Base-by-base conservation (phyloP, 129 eudicot species). In the Artemisia annua region DNA sequence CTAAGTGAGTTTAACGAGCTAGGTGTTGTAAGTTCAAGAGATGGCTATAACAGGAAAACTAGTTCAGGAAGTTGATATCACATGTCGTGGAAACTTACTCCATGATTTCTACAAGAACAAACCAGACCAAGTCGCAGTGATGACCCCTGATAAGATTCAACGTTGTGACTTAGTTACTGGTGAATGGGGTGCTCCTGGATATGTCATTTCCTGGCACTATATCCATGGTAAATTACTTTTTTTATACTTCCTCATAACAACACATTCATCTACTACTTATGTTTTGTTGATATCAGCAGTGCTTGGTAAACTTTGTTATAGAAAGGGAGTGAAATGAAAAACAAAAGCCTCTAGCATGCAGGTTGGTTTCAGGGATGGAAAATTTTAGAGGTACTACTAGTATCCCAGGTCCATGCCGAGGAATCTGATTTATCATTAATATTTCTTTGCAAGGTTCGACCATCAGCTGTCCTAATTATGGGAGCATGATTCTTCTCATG, bases 181-280 rank as follows among this genome's bases (percentile, higher is more conserved):
- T 62, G 77, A 78, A n/a, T 82, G 70, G 76, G 86, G 86, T 52
- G 48, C 53, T 3, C 60, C 48, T 49, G 83, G 83, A 30, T 73
- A 74, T 28, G 62, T 82, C 64, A 63, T 73, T 55, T 10, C 48
- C 11, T 73, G 80, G 83, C 30, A 53, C 64, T 82, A 39, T 53
- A 46, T 48, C 35, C 83, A 68, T 13, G 81, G 81, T 75, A 70
- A 20, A 13, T n/a, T 14, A 30, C 10, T 30, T 4, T 4, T 14
- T 4, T 18, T 24, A 1, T 8, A 20, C 9, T 18, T 17, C 3
- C 30, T 14, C 1, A 24, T 12, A 24, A 6, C 3, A 12, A 58
- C 7, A 58, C 18, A 24, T 11, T 28, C 5, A 28, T 3, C 32
- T 28, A 28, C 32, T 28, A 28, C 32, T 28, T 28, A 28, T 3